Evolutionary conservation across 768 basidiomycete genomes (phyloP), one percentile per base, ranked within the genome.

Genomic region (Fistulinella prunicolor): DNA sequence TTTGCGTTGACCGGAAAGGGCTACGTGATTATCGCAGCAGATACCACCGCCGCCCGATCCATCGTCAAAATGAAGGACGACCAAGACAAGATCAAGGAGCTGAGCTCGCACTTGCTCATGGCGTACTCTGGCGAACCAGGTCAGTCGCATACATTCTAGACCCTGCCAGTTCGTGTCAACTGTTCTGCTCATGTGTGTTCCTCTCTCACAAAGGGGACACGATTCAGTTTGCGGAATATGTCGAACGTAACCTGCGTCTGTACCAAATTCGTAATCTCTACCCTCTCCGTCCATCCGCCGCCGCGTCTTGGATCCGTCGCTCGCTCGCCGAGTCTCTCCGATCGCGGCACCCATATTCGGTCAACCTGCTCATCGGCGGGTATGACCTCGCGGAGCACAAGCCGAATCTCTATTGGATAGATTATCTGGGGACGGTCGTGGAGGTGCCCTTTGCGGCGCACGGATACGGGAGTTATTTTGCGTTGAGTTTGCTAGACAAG

Each of bases 191-290:
- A n/a, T n/a, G n/a, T n/a, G n/a, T n/a, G n/a, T n/a, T n/a, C n/a
- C n/a, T n/a, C n/a, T n/a, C n/a, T n/a, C n/a, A n/a, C n/a, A n/a
- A 60, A 91, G 95, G 96, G 50, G 96, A 98, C 65, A 98, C 96
- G 19, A 76, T 95, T 20, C 90, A 97, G 64, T 98, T 98, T 61
- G 89, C 95, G 1, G 96, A 99, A 70, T 99, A 80, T 60, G 81
- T 98, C 52, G 94, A 97, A 63, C 85, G 95, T 52, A 98, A 96
- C 73, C 82, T 99, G 56, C 86, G 95, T 38, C 75, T 99, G 40
- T 94, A 95, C 72, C 91, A 96, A 61, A 98, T 98, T 63, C 86
- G 95, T 60, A 87, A 98, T 71, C 77, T 86, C 65, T 85, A 90
- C 67, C 79, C 91, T 12, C 86, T 97, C 37, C 86, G 89, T 37